phyloP scores from a whole-genome alignment of 2,329 filamentous ascomycete genomes.

The Helotiales sp. region DNA sequence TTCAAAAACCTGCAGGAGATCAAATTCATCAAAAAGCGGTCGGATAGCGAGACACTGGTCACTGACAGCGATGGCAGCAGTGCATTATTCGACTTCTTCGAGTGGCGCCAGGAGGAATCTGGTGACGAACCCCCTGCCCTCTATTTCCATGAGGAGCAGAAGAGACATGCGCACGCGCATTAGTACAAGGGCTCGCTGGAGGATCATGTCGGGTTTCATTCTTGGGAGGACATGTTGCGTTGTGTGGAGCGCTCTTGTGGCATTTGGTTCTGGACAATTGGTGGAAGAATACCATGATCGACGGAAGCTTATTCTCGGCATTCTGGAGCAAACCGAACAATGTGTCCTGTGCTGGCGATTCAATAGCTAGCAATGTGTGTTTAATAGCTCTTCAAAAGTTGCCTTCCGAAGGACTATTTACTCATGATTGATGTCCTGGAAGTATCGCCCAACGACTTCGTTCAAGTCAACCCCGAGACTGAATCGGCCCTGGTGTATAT shows the following conservation, averaged over 20 bases:
- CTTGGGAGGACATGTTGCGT: too few species aligned
- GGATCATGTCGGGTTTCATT: too few species aligned
- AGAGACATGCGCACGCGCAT: neutral
- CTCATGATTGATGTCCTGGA: neutral
- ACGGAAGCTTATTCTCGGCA: neutral
- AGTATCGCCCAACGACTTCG: neutral
- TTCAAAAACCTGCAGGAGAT: neutral
- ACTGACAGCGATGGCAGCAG: neutral
- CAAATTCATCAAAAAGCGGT: neutral
- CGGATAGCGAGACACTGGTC: neutral
- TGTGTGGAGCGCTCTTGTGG: neutral
- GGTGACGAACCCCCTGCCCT: neutral
- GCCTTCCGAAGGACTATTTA: neutral
- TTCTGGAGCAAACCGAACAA: too few species aligned
- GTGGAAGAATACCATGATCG: too few species aligned
- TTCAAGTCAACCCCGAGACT: neutral
- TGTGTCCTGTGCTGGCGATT: too few species aligned
- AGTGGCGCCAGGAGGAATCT: neutral
- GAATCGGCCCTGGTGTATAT: neutral
- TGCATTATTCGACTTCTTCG: neutral
- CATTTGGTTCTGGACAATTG: neutral
- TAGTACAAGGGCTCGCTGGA: too few species aligned
- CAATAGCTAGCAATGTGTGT: neutral
- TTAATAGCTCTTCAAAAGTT: neutral
- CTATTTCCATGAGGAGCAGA: neutral